Base-by-base conservation (phyloP, 2,329 filamentous ascomycete species). In the Fusarium tjaetaba region DNA sequence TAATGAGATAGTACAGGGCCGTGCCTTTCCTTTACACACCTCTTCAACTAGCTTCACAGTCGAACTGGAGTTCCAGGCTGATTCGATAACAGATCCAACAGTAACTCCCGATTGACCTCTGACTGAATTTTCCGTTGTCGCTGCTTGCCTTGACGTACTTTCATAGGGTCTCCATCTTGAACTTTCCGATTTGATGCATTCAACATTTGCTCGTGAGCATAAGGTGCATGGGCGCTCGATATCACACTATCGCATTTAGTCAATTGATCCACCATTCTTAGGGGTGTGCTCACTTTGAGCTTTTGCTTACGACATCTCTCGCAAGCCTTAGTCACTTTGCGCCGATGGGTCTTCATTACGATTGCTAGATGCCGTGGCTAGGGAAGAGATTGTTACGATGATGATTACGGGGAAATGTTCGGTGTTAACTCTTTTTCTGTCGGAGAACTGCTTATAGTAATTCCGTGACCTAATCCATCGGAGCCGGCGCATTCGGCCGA, bases 251-350 rank as follows among this genome's bases (percentile, higher is more conserved):
- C 18, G 10, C 1, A 22, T 16, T 26, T 0, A 36, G 32, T 26
- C n/a, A 26, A 20, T 2, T 24, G 11, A 24, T 10, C 7, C 5
- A 32, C 32, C 4, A 2, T 24, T 24, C 2, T 2, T 3, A 24
- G 18, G 8, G 6, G 24, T 14, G 1, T 16, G 8, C 22, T 15
- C 2, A 39, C 70, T n/a, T 71, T 72, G 0, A 72, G 46, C 24
- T 68, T 72, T 20, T 72, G 70, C 26, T 39, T 59, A 0, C 70
- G 70, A 28, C 70, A 72, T 13, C 70, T 42, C 5, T 65, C 63
- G 16, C 68, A 72, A 7, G 70, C 68, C 1, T 14, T 53, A 11
- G 48, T 8, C 0, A 55, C 18, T 42, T 55, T 20, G 30, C 16
- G 52, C 0, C 3, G 34, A 22, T 16, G 28, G 20, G 0, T 16